phyloP scores from a whole-genome alignment of 805 yeast species.

The Cyberlindnera misumaiensis region DNA sequence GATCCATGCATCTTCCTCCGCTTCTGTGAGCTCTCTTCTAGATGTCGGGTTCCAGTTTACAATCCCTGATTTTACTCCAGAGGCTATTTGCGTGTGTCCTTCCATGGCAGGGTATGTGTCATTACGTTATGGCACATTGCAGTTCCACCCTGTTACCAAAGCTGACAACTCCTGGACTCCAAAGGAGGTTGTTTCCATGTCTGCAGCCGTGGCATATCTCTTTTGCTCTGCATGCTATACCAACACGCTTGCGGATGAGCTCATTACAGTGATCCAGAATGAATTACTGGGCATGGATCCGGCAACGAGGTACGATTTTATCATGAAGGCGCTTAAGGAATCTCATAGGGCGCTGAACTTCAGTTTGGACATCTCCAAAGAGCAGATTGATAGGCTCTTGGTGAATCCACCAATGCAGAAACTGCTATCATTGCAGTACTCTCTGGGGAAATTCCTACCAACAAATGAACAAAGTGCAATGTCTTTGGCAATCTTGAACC shows the following conservation, averaged over 20 bases:
- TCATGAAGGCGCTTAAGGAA: constrained; percentile 47
- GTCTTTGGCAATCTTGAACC: constrained; percentile 53
- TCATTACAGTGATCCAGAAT: constrained; percentile 47
- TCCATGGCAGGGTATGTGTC: constrained; percentile 37
- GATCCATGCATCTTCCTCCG: constrained; percentile 22
- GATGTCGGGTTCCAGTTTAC: constrained; percentile 54
- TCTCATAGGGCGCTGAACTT: constrained; percentile 71
- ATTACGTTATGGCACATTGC: constrained; percentile 20
- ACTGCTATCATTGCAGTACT: constrained; percentile 60
- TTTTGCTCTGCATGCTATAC: constrained; percentile 70
- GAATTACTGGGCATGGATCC: constrained; percentile 31
- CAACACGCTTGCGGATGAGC: constrained; percentile 62
- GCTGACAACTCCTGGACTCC: constrained; percentile 2
- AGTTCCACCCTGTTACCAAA: constrained; percentile 6
- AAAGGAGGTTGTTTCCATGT: constrained; percentile 25
- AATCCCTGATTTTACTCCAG: constrained; percentile 26
- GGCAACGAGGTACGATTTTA: constrained; percentile 27
- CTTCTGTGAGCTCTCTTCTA: constrained; percentile 33
- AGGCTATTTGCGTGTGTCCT: constrained; percentile 41
- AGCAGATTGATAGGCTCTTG: constrained; percentile 67
- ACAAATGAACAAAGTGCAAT: constrained; percentile 16
- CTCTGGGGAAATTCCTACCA: constrained; percentile 42
- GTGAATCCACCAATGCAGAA: constrained; percentile 76
- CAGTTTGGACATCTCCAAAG: constrained; percentile 61
- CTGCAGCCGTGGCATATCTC: constrained; percentile 56